Base-by-base conservation (phyloP, 2,329 filamentous ascomycete genomes). In the Penicillium sp. region DNA sequence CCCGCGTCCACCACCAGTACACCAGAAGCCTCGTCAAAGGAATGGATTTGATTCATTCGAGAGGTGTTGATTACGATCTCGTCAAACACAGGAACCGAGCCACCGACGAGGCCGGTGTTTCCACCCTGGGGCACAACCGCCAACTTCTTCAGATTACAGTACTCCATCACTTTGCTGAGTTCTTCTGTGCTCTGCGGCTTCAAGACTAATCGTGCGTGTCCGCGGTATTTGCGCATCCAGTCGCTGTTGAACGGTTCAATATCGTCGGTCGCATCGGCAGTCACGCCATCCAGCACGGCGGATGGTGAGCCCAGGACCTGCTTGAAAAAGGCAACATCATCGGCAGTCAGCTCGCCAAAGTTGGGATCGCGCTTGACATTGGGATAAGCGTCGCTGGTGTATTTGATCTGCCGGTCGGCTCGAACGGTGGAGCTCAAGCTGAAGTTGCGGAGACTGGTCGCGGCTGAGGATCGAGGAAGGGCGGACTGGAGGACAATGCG, bases 151-250 rank as follows among this genome's bases (percentile, higher is more conserved):
- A 94, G 84, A 70, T 97, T 97, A 79, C 93, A 98, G 77, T 97
- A 96, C 68, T 86, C 85, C 60, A 98, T 72, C 50, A 97, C 84
- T 72, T 86, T 80, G 80, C 89, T 95, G 60, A 97, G 88, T 70
- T 98, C 85, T 61, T 91, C 84, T 0, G 88, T 91, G 12, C 82
- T 86, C 44, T 79, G 81, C 9, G 93, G 93, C 72, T 90, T 94
- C 53, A 98, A 74, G 4, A 97, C 90, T 26, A 98, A 75, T 63
- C 84, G 83, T 52, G 88, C 83, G 70, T 96, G 90, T 28, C 93
- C 94, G 52, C 88, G 84, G 75, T 95, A 98, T 73, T 98, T 98
- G 71, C 88, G 85, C 90, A 98, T 96, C 93, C 94, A 98, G 73
- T 98, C 93, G 66, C 84, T 83, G 71, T 98, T 98, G 78, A 90